These are phyloP conservation scores for Pichia phayaonensis DNA, from an alignment of 805 yeast species.

Conservation along the genomic window DNA sequence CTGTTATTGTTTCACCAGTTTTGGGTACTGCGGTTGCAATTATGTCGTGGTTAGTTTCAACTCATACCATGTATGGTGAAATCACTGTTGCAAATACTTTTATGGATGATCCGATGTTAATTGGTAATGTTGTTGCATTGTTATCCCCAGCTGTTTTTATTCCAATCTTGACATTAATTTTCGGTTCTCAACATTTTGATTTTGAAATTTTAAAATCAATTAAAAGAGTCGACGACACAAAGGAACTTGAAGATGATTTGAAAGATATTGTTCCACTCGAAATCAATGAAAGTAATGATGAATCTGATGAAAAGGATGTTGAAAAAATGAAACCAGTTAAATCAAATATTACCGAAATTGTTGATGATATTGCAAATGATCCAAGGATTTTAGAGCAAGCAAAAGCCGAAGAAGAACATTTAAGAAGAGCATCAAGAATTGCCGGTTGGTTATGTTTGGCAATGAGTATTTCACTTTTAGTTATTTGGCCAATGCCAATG, in stretches of 20 bases:
- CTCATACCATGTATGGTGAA: slow-evolving; percentile 35
- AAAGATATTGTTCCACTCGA: slow-evolving; percentile 13
- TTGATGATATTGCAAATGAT: slow-evolving; percentile 17
- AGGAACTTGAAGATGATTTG: slow-evolving; percentile 39
- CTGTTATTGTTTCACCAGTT: slow-evolving; percentile 72
- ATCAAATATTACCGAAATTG: slow-evolving; percentile 26
- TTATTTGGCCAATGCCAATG: slow-evolving; percentile 94
- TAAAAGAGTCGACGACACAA: slow-evolving; percentile 63
- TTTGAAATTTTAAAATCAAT: slow-evolving; percentile 57
- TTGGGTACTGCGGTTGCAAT: slow-evolving; percentile 70
- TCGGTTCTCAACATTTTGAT: slow-evolving; percentile 68
- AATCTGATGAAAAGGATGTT: slow-evolving; percentile 14
- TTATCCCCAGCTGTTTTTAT: slow-evolving; percentile 60
- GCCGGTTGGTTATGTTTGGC: slow-evolving; percentile 56
- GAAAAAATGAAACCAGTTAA: slow-evolving; percentile 21
- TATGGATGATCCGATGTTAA: slow-evolving; percentile 79
- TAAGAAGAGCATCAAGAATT: slow-evolving; percentile 49
- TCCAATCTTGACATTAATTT: slow-evolving; percentile 56
- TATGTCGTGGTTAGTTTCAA: slow-evolving; percentile 55
- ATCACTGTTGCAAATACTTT: slow-evolving; percentile 54
- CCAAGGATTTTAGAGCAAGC: slow-evolving; percentile 12
- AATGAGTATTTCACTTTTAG: slow-evolving; percentile 54
- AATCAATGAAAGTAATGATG: slow-evolving; percentile 21
- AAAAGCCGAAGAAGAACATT: slow-evolving; percentile 45
- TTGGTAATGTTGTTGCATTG: slow-evolving; percentile 81